These are phyloP conservation scores for Microcyclosporella mali DNA, from an alignment of 2,329 filamentous ascomycete species.

Conservation along the genomic window DNA sequence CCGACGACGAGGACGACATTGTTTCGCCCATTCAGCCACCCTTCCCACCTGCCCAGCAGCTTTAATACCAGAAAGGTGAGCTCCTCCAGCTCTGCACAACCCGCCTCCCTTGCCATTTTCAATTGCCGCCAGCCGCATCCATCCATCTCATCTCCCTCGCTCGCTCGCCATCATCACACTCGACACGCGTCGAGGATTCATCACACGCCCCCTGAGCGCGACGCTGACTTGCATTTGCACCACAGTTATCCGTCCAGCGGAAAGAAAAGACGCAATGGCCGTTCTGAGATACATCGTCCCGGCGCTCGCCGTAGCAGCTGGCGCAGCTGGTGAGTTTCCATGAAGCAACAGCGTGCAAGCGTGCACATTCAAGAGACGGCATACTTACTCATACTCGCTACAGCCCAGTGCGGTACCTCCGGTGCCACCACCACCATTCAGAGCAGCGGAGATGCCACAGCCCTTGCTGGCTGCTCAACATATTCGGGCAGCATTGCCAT, in stretches of 20 bases:
- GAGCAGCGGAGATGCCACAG: conserved; percentile 53
- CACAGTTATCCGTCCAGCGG: conserved; percentile 17
- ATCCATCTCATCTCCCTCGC: neutral
- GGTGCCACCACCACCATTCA: conserved; percentile 53
- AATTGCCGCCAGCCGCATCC: too few relatives aligned
- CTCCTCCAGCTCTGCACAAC: conserved; percentile 1
- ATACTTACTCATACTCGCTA: conserved; percentile 8
- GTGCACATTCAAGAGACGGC: conserved; percentile 16
- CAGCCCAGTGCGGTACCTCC: conserved; percentile 33
- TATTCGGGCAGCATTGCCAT: conserved; percentile 65
- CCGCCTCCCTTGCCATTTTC: neutral
- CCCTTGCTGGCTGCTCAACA: conserved; percentile 59
- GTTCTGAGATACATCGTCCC: conserved; percentile 53
- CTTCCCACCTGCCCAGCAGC: conserved; percentile 8
- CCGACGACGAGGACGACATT: neutral
- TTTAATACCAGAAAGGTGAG: conserved; percentile 8
- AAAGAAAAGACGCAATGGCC: conserved; percentile 39
- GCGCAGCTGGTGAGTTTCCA: conserved; percentile 44
- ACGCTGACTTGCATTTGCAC: conserved; percentile 11
- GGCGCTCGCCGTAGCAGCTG: conserved; percentile 49
- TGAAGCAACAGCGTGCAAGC: neutral
- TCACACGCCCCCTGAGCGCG: conserved; percentile 3
- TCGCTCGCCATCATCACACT: neutral
- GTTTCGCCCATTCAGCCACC: conserved; percentile 1
- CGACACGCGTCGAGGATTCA: conserved; percentile 4